phyloP scores from a whole-genome alignment of 2,329 filamentous ascomycete species.

The Grosmannia serpens region DNA sequence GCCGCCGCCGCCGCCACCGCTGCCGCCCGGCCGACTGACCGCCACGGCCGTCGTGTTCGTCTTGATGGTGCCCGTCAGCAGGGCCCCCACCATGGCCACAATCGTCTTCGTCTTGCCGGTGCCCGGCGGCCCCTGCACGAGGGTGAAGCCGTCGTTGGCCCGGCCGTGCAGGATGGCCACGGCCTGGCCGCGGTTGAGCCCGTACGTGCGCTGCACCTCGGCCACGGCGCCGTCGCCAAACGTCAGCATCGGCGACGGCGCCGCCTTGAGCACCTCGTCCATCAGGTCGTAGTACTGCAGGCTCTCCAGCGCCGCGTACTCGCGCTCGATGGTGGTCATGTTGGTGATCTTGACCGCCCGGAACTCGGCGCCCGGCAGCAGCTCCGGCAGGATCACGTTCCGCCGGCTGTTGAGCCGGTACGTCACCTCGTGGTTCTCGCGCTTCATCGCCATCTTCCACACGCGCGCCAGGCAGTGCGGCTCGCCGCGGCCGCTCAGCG shows the following conservation, averaged over 20 bases:
- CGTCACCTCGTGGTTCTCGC: slow-evolving; percentile 69
- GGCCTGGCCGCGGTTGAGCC: slow-evolving; percentile 79
- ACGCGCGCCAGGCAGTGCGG: slow-evolving; percentile 82
- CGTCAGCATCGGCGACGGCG: slow-evolving; percentile 76
- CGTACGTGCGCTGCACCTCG: slow-evolving; percentile 62
- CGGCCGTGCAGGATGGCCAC: slow-evolving; percentile 84
- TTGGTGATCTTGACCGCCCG: slow-evolving; percentile 78
- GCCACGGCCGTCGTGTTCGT: slow-evolving; percentile 31
- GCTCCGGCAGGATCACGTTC: slow-evolving; percentile 46
- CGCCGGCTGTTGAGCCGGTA: slow-evolving; percentile 66
- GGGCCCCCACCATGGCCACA: slow-evolving; percentile 82
- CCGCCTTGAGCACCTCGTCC: slow-evolving; percentile 74
- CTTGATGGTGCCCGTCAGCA: slow-evolving; percentile 51
- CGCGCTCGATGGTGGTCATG: slow-evolving; percentile 87
- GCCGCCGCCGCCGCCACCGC: slow-evolving; percentile 18
- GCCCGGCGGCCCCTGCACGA: slow-evolving; percentile 91
- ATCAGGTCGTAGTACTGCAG: slow-evolving; percentile 93
- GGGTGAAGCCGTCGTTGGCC: slow-evolving; percentile 92
- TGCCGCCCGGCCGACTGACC: slow-evolving; percentile 26
- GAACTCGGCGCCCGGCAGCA: slow-evolving; percentile 60
- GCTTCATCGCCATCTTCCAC: slow-evolving; percentile 68
- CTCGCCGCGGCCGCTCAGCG: slow-evolving; percentile 51
- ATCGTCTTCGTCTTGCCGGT: slow-evolving; percentile 99
- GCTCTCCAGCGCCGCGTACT: slow-evolving; percentile 84
- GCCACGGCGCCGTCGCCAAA: slow-evolving; percentile 66